Evolutionary conservation across 805 yeast genomes (phyloP).

Genomic region (Yamadazyma ubonensis): DNA sequence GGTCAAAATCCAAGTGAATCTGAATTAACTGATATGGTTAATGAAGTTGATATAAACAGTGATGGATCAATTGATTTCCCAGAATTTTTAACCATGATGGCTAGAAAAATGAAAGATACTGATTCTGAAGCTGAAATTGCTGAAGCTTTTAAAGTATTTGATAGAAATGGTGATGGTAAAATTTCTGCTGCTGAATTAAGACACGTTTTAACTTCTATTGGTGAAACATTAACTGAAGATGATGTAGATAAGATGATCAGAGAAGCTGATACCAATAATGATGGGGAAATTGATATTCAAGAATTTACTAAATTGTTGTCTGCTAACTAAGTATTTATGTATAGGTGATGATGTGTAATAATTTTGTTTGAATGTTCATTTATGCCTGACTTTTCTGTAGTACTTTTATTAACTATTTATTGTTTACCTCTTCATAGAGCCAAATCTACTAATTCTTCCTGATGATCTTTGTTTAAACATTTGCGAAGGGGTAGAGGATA

Average conservation of each 20-base stretch:
- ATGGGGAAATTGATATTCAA: slow-evolving; percentile 95
- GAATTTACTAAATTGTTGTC: slow-evolving; percentile 90
- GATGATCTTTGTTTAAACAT: slow-evolving; percentile 16
- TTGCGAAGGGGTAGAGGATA: slow-evolving; percentile 17
- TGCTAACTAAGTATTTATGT: slow-evolving; percentile 51
- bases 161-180: slow-evolving; percentile 93
- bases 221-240: slow-evolving; percentile 93
- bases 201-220: slow-evolving; percentile 95
- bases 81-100: slow-evolving; percentile 46
- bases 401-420: not conserved
- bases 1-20: slow-evolving; percentile 97
- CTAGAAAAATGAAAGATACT: slow-evolving; percentile 83
- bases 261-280: slow-evolving; percentile 93
- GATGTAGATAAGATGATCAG: slow-evolving; percentile 97
- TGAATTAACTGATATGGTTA: slow-evolving; percentile 94
- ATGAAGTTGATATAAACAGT: slow-evolving; percentile 94
- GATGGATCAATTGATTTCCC: slow-evolving; percentile 67
- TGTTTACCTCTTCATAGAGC: slow-evolving; percentile 16
- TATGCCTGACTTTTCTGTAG: not conserved
- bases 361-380: not conserved
- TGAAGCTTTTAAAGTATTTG: slow-evolving; percentile 98
- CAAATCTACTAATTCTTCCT: slow-evolving; percentile 19
- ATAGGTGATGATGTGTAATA: slow-evolving; percentile 3
- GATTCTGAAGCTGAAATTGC: slow-evolving; percentile 96
- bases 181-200: slow-evolving; percentile 95